Base-by-base conservation (phyloP, 1,139 yeast genomes). In the Nakaseomyces sp. region DNA sequence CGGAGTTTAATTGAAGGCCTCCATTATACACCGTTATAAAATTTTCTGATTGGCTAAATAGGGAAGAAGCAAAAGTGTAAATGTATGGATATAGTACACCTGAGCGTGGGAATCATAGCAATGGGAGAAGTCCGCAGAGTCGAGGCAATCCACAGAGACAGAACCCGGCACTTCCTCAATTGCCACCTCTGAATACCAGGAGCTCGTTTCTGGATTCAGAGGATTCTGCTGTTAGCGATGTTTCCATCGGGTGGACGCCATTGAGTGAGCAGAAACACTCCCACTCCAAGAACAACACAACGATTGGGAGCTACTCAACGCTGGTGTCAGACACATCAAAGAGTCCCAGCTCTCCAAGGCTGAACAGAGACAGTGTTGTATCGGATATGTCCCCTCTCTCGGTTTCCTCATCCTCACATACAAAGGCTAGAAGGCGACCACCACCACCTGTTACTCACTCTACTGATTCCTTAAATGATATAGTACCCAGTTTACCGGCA, bases 141-240 rank as follows among this genome's bases (percentile, higher is more conserved):
- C 20, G 37, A 29, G 37, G 8, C 16, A 18, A 25, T 12, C 37
- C 37, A 5, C 24, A 16, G 12, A 28, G 20, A 16, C n/a, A 29
- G 13, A 22, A 26, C 15, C 31, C 36, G 8, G 6, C 38, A 28
- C 42, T 59, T 35, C 64, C 64, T 4, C 49, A 51, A 45, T 47
- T 59, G 38, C 63, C 64, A n/a, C 63, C 64, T 3, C 44, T 59
- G 38, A 46, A 50, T 26, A 58, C 61, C 3, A 45, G 56, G 33
- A 43, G 43, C 16, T 50, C 56, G 8, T 51, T 52, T 39, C 37
- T 42, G 3, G 55, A 50, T 16, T 17, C 40, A 8, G 38, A 36
- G 9, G 25, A 44, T 3, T 37, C 38, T 12, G 41, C 28, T 10
- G 43, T 37, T 12, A 46, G 39, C 13, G 48, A 49, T 22, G 40